These are phyloP conservation scores for Hypoxylon perforatum DNA, from an alignment of 495 filamentous ascomycete genomes.

Conservation along the genomic window DNA sequence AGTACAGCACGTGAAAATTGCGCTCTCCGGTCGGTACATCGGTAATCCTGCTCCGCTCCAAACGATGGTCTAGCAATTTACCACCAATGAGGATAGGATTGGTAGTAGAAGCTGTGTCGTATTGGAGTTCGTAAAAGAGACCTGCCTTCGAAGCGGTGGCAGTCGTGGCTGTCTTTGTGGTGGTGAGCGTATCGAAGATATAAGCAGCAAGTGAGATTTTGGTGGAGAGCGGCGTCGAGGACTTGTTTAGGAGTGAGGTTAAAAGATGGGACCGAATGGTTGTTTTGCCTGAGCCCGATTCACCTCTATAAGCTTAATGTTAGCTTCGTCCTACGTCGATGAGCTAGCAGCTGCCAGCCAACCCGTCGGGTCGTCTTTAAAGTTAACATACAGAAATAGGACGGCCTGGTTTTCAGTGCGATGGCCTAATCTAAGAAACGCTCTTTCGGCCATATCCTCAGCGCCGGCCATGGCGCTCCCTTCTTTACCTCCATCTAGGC, in stretches of 20 bases:
- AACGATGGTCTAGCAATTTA: slow-evolving; percentile 90
- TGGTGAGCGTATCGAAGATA: slow-evolving; percentile 94
- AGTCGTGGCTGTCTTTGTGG: slow-evolving; percentile 96
- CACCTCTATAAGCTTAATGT: slow-evolving; percentile 69
- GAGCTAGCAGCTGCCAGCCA: background rate
- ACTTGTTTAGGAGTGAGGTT: slow-evolving; percentile 83
- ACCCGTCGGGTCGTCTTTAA: background rate
- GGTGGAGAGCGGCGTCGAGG: slow-evolving; percentile 88
- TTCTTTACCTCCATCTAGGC: slow-evolving; percentile 86
- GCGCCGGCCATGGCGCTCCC: slow-evolving; percentile 88
- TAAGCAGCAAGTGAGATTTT: slow-evolving; percentile 94
- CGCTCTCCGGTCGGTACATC: slow-evolving; percentile 93
- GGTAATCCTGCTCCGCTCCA: slow-evolving; percentile 90
- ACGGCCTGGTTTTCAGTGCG: slow-evolving; percentile 92
- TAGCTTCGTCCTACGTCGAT: slow-evolving; percentile 31
- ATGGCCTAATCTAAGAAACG: slow-evolving; percentile 85
- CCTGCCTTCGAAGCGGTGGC: slow-evolving; percentile 95
- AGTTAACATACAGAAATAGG: slow-evolving; percentile 81
- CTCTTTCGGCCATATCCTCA: slow-evolving; percentile 86
- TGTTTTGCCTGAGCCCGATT: slow-evolving; percentile 95
- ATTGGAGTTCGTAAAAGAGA: slow-evolving; percentile 94
- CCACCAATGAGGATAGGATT: slow-evolving; percentile 89
- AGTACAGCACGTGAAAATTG: slow-evolving; percentile 96
- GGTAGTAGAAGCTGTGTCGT: slow-evolving; percentile 85
- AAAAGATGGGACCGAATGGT: slow-evolving; percentile 90